Evolutionary conservation across 176 grass and related monocot species (phyloP).

Genomic region (Raddia guianensis): DNA sequence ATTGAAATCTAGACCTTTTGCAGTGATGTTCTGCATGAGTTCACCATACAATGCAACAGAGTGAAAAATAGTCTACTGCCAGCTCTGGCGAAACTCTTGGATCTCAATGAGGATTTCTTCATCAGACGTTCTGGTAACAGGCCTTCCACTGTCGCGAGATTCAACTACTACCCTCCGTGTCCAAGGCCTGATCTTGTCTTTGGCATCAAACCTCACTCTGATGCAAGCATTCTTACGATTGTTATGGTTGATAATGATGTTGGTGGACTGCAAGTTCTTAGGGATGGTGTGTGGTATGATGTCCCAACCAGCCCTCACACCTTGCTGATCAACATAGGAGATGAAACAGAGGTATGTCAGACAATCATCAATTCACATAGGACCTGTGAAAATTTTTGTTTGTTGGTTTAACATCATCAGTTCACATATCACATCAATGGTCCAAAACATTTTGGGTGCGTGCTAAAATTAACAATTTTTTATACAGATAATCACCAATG

Average conservation of each 20-base stretch:
- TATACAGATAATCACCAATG: conserved; percentile 63
- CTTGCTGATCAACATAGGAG: conserved; percentile 56
- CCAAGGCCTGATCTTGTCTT: conserved; percentile 45
- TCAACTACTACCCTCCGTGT: conserved; percentile 60
- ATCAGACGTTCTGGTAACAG: background rate
- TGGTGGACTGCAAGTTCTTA: conserved; percentile 47
- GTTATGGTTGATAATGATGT: conserved; percentile 50
- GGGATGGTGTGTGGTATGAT: conserved; percentile 46
- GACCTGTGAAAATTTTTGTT: too few species aligned
- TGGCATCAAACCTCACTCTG: conserved; percentile 64
- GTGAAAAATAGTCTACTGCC: conserved; percentile 17
- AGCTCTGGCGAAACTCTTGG: conserved; percentile 39
- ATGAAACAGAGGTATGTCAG: conserved; percentile 52
- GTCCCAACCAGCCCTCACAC: conserved; percentile 31
- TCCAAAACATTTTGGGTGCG: too few species aligned
- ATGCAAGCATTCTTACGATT: conserved; percentile 34
- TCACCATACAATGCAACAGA: conserved; percentile 24
- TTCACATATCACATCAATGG: too few species aligned
- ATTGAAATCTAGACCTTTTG: background rate
- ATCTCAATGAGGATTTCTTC: conserved; percentile 42
- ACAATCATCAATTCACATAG: too few species aligned
- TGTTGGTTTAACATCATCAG: too few species aligned
- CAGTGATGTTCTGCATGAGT: conserved; percentile 52
- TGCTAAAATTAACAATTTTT: too few species aligned
- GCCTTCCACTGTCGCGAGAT: conserved; percentile 9